Conservation (phyloP, 805 yeast genomes). For the Debaryomyces maramus region DNA sequence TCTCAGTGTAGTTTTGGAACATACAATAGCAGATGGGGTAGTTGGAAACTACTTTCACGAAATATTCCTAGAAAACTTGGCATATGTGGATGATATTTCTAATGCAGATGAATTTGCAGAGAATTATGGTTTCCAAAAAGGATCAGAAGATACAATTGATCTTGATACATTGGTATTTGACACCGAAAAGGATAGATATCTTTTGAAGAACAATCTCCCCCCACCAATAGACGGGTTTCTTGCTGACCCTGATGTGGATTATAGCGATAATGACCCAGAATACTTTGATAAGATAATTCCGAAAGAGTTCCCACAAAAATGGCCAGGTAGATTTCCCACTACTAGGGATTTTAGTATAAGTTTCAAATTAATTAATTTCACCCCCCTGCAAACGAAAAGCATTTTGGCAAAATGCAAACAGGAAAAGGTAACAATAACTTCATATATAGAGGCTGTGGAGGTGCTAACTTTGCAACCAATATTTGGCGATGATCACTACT, state of each 20-base stretch:
- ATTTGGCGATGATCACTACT: slow-evolving; percentile 24
- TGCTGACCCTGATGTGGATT: slow-evolving; percentile 26
- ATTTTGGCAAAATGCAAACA: slow-evolving; percentile 29
- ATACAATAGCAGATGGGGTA: slow-evolving; percentile 41
- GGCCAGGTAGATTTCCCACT: slow-evolving; percentile 33
- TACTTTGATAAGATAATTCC: slow-evolving; percentile 24
- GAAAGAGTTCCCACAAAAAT: slow-evolving; percentile 16
- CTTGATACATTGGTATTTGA: slow-evolving; percentile 20
- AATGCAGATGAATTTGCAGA: slow-evolving; percentile 8
- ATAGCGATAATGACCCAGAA: slow-evolving; percentile 22
- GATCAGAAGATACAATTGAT: neutral
- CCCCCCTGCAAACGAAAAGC: slow-evolving; percentile 20
- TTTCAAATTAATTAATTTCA: slow-evolving; percentile 28
- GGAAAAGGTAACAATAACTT: slow-evolving; percentile 32
- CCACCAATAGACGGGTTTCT: slow-evolving; percentile 35
- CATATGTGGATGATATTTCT: slow-evolving; percentile 12
- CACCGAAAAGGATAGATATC: slow-evolving; percentile 16
- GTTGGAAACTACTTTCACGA: slow-evolving; percentile 37
- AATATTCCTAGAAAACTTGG: slow-evolving; percentile 28
- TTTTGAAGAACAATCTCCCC: slow-evolving; percentile 29
- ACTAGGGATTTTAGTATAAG: slow-evolving; percentile 17
- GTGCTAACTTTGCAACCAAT: slow-evolving; percentile 30
- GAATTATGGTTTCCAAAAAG: slow-evolving; percentile 14
- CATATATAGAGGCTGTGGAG: slow-evolving; percentile 26
- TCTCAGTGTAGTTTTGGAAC: slow-evolving; percentile 33